A percentile compares a stretch with the other conserved stretches of the same genome.
Conservation (phyloP, 1,139 yeast species). For the Waltiozyma solani region DNA sequence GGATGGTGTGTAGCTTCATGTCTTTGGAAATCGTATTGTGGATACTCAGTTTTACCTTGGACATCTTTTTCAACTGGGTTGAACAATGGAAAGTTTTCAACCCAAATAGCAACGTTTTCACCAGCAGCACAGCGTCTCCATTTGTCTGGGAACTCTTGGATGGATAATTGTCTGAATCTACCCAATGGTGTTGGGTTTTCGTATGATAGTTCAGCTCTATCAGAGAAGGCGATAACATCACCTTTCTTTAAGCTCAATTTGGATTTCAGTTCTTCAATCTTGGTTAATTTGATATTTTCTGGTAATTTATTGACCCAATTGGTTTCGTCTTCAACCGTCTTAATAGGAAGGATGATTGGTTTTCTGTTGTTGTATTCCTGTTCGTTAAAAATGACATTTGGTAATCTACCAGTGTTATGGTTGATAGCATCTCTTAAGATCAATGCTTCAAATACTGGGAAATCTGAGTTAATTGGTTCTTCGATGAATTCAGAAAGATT, state of each 20-base stretch:
- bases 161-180: slow-evolving; percentile 65
- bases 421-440: slow-evolving; percentile 44
- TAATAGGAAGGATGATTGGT: slow-evolving; percentile 47
- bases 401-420: slow-evolving; percentile 24
- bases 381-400: slow-evolving; percentile 30
- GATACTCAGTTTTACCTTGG: slow-evolving; percentile 34
- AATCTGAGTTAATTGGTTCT: slow-evolving; percentile 25
- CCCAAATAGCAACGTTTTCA: slow-evolving; percentile 63
- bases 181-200: slow-evolving; percentile 98
- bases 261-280: slow-evolving; percentile 24
- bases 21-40: slow-evolving; percentile 39
- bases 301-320: slow-evolving; percentile 36
- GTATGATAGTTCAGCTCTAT: slow-evolving; percentile 54
- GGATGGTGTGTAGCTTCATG: slow-evolving; percentile 89
- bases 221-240: slow-evolving; percentile 67
- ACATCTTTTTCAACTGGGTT: slow-evolving; percentile 52
- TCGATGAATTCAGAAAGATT: slow-evolving; percentile 35
- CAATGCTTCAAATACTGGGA: slow-evolving; percentile 64
- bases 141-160: slow-evolving; percentile 38
- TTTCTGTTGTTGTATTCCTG: slow-evolving; percentile 44
- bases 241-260: slow-evolving; percentile 44
- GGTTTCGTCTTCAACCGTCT: slow-evolving; percentile 25
- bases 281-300: slow-evolving; percentile 18
- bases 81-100: slow-evolving; percentile 83
- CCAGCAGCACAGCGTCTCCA: slow-evolving; percentile 18